Evolutionary conservation across 176 grass and related monocot genomes (phyloP).

Genomic region (Musa itinerans): DNA sequence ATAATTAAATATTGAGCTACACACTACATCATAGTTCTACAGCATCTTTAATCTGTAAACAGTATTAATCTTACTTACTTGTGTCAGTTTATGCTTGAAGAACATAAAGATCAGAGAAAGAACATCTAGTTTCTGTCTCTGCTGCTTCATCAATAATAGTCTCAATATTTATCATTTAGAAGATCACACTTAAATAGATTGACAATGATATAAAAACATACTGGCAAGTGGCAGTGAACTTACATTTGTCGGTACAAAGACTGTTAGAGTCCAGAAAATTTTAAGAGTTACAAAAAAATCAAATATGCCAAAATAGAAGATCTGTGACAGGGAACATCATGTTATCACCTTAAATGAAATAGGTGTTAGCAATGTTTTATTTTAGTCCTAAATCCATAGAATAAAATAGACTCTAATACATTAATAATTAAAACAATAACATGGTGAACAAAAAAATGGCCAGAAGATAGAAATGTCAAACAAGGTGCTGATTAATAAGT

Average conservation of each 20-base stretch:
- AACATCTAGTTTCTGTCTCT: not conserved
- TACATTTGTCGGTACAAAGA: no score
- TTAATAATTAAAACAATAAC: not conserved
- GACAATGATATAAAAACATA: not conserved
- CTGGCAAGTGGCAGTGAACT: no score
- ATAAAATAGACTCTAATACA: not conserved
- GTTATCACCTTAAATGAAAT: not conserved
- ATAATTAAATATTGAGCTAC: not conserved
- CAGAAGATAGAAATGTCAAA: not conserved
- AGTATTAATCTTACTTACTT: not conserved
- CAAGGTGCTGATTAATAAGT: no score
- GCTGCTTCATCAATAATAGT: not conserved
- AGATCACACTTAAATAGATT: not conserved
- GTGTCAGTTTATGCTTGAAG: not conserved
- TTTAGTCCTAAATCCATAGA: not conserved
- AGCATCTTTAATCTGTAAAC: not conserved
- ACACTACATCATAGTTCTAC: not conserved
- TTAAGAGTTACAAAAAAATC: not conserved
- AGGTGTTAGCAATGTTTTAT: not conserved
- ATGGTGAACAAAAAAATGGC: not conserved
- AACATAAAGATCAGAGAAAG: not conserved
- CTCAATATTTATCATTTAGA: not conserved
- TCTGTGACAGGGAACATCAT: not conserved
- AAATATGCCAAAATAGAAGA: not conserved
- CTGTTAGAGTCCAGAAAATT: no score